Evolutionary conservation across 805 yeast genomes (phyloP).

Genomic region (Danielozyma ontarioensis): DNA sequence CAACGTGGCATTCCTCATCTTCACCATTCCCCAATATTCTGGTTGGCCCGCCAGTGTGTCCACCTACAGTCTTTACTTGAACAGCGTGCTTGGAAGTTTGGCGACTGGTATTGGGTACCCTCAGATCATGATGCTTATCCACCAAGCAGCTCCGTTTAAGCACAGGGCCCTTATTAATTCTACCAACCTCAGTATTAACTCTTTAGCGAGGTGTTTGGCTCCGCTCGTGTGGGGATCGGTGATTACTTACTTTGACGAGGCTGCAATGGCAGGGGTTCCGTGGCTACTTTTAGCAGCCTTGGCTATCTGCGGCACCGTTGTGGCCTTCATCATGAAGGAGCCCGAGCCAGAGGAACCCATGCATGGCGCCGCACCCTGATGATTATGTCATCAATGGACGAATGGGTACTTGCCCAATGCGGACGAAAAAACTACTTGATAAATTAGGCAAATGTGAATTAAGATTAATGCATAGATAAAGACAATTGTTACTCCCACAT

Average conservation of each 20-base stretch:
- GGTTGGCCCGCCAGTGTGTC: conserved; percentile 5
- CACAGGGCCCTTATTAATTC: conserved; percentile 15
- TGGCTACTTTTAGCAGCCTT: conserved; percentile 11
- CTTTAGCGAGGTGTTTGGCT: conserved; percentile 14
- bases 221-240: conserved; percentile 14
- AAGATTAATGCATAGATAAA: no score
- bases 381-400: not conserved
- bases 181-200: conserved; percentile 12
- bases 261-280: conserved; percentile 8
- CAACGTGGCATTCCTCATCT: conserved; percentile 10
- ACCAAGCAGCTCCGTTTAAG: conserved; percentile 11
- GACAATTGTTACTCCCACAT: conserved; percentile 1
- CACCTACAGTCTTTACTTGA: conserved; percentile 6
- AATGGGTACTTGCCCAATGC: not conserved
- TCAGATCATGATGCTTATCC: conserved; percentile 11
- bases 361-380: not conserved
- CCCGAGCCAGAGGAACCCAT: not conserved
- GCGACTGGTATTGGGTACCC: conserved; percentile 15
- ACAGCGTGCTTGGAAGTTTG: conserved; percentile 7
- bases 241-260: conserved; percentile 10
- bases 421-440: no score
- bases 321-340: not conserved
- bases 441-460: no score
- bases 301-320: conserved; percentile 1
- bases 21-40: conserved; percentile 10